phyloP scores from a whole-genome alignment of 2,329 filamentous ascomycete genomes.

The Orbilia oligospora region DNA sequence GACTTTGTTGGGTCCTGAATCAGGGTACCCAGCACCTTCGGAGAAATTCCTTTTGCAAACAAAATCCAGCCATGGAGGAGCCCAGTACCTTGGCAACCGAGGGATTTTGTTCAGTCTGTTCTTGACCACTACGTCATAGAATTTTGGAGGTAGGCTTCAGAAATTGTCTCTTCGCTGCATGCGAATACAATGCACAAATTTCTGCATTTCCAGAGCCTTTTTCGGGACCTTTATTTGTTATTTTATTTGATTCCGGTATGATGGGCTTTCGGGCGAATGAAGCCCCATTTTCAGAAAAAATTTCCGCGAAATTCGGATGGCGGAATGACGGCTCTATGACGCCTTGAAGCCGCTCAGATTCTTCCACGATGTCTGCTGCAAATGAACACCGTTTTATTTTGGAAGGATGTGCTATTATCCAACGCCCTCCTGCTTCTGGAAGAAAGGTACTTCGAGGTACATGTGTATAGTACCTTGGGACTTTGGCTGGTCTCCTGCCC shows the following conservation, averaged over 20 bases:
- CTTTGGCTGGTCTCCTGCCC: constrained; percentile 1
- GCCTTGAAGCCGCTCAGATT: constrained; percentile 12
- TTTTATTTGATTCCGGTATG: background rate
- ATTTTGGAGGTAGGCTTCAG: constrained; percentile 5
- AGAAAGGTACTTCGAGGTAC: constrained; percentile 39
- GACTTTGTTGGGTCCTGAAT: constrained; percentile 35
- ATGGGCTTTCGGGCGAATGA: constrained; percentile 2
- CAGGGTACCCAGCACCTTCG: constrained; percentile 48
- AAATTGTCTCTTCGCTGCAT: constrained; percentile 14
- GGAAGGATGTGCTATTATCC: constrained; percentile 14
- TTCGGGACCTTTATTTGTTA: background rate
- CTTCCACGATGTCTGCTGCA: constrained; percentile 23
- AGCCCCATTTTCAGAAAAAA: background rate
- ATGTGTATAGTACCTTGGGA: constrained; percentile 3
- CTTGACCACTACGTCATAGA: constrained; percentile 43
- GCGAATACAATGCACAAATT: background rate
- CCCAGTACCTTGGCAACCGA: constrained; percentile 28
- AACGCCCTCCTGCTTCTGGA: constrained; percentile 28
- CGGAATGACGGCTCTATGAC: constrained; percentile 13
- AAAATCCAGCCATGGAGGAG: constrained; percentile 7
- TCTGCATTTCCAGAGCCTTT: background rate
- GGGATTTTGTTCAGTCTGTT: constrained; percentile 16
- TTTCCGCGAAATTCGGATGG: constrained; percentile 18
- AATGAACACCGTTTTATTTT: constrained; percentile 24
- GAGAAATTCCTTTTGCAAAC: constrained; percentile 38